Conservation (phyloP, 1,284 basidiomycete species). For the Cryptococcus hybrid region DNA sequence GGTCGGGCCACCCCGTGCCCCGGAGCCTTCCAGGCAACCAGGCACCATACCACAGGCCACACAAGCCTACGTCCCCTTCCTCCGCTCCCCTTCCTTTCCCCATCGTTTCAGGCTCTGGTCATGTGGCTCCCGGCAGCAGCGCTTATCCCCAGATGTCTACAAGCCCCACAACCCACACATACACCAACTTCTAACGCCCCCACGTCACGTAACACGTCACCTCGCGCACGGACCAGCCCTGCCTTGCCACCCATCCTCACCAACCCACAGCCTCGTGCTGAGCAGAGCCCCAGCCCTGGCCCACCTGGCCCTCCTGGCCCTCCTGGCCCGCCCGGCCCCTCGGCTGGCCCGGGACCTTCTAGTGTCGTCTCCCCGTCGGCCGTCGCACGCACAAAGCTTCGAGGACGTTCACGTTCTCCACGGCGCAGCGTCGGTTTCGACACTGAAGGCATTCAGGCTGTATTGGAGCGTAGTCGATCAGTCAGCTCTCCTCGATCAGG, state of each 20-base stretch:
- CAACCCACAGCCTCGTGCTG: background rate
- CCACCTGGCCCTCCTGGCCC: background rate
- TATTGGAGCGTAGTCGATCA: constrained; percentile 33
- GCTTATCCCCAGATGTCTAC: constrained; percentile 8
- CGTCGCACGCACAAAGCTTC: constrained; percentile 8
- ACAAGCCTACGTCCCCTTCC: constrained; percentile 5
- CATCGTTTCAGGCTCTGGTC: background rate
- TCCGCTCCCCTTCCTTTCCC: constrained; percentile 12
- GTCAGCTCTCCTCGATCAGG: background rate
- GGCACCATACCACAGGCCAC: constrained; percentile 3
- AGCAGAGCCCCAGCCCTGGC: background rate
- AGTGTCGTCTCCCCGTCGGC: constrained; percentile 6
- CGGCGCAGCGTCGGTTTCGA: constrained; percentile 27
- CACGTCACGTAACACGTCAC: constrained; percentile 31
- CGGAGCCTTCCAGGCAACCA: background rate
- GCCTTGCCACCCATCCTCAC: background rate
- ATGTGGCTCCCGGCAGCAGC: background rate
- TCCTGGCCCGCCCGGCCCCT: background rate
- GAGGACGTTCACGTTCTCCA: constrained; percentile 29
- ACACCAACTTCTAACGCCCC: constrained; percentile 36
- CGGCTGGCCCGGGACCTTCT: background rate
- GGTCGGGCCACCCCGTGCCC: constrained; percentile 3
- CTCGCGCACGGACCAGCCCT: constrained; percentile 4
- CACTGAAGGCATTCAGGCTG: constrained; percentile 32
- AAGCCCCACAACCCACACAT: constrained; percentile 32